Base-by-base conservation (phyloP, 2,329 filamentous ascomycete species). In the Aplosporella prunicola region DNA sequence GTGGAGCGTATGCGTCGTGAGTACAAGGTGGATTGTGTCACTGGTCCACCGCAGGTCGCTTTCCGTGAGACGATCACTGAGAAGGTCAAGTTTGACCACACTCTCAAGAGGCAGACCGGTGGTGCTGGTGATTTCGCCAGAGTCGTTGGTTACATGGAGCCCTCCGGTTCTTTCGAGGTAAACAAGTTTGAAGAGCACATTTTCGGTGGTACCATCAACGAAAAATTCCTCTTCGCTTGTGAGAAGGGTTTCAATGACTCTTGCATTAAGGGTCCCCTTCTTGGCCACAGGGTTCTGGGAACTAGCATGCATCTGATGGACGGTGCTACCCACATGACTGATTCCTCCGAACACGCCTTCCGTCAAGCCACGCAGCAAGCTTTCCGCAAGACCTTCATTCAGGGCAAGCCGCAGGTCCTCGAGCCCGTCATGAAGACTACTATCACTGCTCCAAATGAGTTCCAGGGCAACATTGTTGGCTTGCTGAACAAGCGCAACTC, bases 381-480 rank as follows among this genome's bases (percentile, higher is more conserved):
- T 17, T 98, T 98, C 79, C 79, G 83, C 50, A 94, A 95, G 66
- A 82, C 86, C 13, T 96, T 98, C 67, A 70, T 73, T 43, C 77
- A 83, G 9, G 85, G 81, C 22, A 75, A 78, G 35, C 88, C 89
- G 3, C 76, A 85, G 51, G 80, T 98, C 8, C 76, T 98, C 23
- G 91, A 98, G 64, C 91, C 91, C 5, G 67, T 98, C 38, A 98
- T 98, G 91, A 96, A 95, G 74, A 95, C 87, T 1, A 88, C 87
- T 43, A 87, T 98, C 53, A 94, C 87, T 20, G 88, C 91, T 1
- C 91, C 91, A 31, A 86, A 83, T 54, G 91, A 98, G 69, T 98
- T 96, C 71, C 91, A 98, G 66, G 91, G 91, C 56, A 88, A 86
- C 58, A 82, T 98, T 47, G 84, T 96, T 39, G 88, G 87, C 52